A percentile compares a stretch with the other conserved stretches of the same genome.
phyloP scores from a whole-genome alignment of 179 eudicot genomes.

The Spinacia oleracea region DNA sequence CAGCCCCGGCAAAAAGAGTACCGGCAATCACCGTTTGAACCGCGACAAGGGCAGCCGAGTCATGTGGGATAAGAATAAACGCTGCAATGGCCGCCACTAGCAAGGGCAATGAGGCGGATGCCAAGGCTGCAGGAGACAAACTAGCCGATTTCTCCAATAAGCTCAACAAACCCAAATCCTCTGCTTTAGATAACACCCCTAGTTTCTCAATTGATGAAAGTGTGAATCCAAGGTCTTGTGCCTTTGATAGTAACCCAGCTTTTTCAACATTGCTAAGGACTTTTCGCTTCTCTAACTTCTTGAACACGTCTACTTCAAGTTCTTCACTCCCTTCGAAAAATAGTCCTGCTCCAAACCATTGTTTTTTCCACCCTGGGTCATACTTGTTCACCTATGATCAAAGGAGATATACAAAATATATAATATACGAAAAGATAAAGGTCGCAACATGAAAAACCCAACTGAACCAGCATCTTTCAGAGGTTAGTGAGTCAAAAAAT shows the following conservation, averaged over 20 bases:
- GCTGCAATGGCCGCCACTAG: constrained; percentile 62
- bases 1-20: constrained; percentile 51
- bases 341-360: constrained; percentile 92
- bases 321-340: constrained; percentile 84
- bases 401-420: too few relatives aligned
- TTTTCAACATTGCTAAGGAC: constrained; percentile 87
- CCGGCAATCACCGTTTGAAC: constrained; percentile 63
- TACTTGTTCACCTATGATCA: constrained; percentile 87
- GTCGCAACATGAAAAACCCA: too few relatives aligned
- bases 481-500: too few relatives aligned
- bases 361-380: constrained; percentile 65
- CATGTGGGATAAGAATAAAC: constrained; percentile 74
- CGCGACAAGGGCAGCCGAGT: constrained; percentile 58
- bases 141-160: constrained; percentile 64
- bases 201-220: constrained; percentile 85
- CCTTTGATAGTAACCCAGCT: constrained; percentile 79
- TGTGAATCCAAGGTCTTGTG: constrained; percentile 76
- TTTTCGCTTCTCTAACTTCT: constrained; percentile 77
- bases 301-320: constrained; percentile 78
- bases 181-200: constrained; percentile 81
- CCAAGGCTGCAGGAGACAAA: constrained; percentile 62
- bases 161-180: constrained; percentile 83
- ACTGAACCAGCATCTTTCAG: too few relatives aligned
- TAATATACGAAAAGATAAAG: too few relatives aligned
- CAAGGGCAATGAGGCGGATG: constrained; percentile 71